A percentile compares a stretch with the other conserved stretches of the same genome.
phyloP scores from a whole-genome alignment of 192 early-diverging fungal species.

The Funneliformis geosporum region DNA sequence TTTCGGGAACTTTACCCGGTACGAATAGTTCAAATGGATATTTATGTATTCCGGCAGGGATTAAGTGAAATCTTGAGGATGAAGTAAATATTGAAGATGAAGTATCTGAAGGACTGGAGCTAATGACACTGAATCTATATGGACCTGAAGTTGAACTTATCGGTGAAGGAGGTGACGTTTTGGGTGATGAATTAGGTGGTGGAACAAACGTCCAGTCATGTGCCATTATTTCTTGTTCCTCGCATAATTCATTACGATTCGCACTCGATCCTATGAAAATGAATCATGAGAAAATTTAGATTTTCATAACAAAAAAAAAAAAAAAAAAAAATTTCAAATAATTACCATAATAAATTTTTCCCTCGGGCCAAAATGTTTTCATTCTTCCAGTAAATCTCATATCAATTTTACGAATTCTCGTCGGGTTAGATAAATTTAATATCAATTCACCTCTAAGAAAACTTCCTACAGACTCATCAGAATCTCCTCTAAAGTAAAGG shows the following conservation, averaged over 20 bases:
- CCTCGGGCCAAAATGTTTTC: not conserved
- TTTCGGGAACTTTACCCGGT: slow-evolving; percentile 8
- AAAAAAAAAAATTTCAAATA: no score
- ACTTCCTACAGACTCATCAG: slow-evolving; percentile 19
- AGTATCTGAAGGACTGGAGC: not conserved
- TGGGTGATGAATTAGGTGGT: not conserved
- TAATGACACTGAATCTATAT: not conserved
- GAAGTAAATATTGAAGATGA: no score
- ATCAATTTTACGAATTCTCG: slow-evolving; percentile 13
- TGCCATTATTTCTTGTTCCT: not conserved
- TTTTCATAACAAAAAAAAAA: not conserved
- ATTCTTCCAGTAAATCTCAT: slow-evolving; percentile 1
- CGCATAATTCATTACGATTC: not conserved
- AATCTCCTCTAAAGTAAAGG: slow-evolving; percentile 1
- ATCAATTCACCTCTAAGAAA: slow-evolving; percentile 16
- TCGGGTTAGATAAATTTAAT: slow-evolving; percentile 13
- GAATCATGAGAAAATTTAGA: not conserved
- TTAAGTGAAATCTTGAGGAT: slow-evolving; percentile 5
- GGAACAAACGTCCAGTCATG: slow-evolving; percentile 2
- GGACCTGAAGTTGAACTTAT: not conserved
- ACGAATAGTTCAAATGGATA: slow-evolving; percentile 11
- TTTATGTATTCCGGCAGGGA: not conserved
- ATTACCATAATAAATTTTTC: not conserved
- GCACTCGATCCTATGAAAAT: not conserved
- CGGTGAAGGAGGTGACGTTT: not conserved